Evolutionary conservation across 2,329 filamentous ascomycete species (phyloP).

Genomic region (Colletotrichum lindemuthianum): DNA sequence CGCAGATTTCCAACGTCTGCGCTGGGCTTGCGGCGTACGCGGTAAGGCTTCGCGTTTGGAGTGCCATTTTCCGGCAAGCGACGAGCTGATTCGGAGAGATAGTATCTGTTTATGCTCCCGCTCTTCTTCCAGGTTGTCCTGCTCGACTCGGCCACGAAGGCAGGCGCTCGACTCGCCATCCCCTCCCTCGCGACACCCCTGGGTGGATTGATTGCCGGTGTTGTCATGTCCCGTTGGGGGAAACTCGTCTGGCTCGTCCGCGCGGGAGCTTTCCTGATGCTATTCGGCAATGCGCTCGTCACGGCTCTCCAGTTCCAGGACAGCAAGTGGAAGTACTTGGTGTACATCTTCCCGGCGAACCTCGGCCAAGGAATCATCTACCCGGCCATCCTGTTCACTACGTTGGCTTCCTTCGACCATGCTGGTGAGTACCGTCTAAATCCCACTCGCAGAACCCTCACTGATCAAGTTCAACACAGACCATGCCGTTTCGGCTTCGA

Average conservation of each 20-base stretch:
- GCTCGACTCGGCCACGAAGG: slow-evolving; percentile 69
- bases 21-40: slow-evolving; percentile 71
- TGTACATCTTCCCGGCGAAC: slow-evolving; percentile 67
- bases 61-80: neutral
- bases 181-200: slow-evolving; percentile 69
- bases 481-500: slow-evolving; percentile 70
- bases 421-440: slow-evolving; percentile 54
- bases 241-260: slow-evolving; percentile 63
- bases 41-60: slow-evolving; percentile 50
- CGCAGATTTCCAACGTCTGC: slow-evolving; percentile 68
- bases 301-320: slow-evolving; percentile 60
- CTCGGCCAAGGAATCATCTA: slow-evolving; percentile 70
- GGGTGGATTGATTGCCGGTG: slow-evolving; percentile 65
- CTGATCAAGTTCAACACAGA: slow-evolving; percentile 50
- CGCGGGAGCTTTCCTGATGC: slow-evolving; percentile 60
- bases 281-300: slow-evolving; percentile 63
- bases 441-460: neutral
- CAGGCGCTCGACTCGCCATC: slow-evolving; percentile 71
- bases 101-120: slow-evolving; percentile 76
- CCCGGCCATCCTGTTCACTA: slow-evolving; percentile 68
- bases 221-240: slow-evolving; percentile 68
- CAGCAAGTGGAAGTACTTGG: slow-evolving; percentile 62
- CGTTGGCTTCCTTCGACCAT: slow-evolving; percentile 70
- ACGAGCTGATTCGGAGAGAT: neutral
- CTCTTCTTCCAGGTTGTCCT: slow-evolving; percentile 77